Conservation (phyloP, 176 grass and related monocot species). For the Elaeis guineensis region DNA sequence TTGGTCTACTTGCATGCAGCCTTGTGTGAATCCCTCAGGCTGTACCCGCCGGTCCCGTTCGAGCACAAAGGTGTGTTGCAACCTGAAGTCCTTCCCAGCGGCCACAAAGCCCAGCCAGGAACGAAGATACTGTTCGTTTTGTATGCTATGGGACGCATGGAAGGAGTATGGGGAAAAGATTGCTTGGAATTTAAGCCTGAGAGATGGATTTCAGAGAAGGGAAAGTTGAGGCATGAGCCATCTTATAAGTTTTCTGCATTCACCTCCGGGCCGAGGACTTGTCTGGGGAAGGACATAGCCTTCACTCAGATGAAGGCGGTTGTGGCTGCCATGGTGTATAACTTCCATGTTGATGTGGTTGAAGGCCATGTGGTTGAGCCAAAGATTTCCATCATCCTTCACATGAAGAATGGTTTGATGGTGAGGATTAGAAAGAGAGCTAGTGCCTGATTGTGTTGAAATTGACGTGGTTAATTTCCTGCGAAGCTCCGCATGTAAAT, state of each 20-base stretch:
- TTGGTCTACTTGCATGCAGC: constrained; percentile 3
- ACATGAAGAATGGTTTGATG: constrained; percentile 10
- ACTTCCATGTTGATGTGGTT: constrained; percentile 3
- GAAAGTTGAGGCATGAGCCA: constrained; percentile 7
- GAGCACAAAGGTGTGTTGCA: not conserved
- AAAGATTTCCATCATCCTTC: constrained; percentile 15
- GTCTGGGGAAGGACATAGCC: constrained; percentile 17
- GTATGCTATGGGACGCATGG: constrained; percentile 9
- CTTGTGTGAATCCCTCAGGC: constrained; percentile 5
- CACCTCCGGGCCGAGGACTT: constrained; percentile 12
- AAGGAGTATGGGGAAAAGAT: constrained; percentile 6
- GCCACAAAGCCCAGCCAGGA: not conserved
- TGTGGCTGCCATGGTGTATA: constrained; percentile 9
- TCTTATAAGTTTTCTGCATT: constrained; percentile 11
- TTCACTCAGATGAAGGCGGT: constrained; percentile 15
- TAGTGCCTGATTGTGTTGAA: not conserved
- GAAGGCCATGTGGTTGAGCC: constrained; percentile 13
- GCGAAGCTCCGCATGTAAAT: too few relatives aligned
- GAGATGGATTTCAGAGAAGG: constrained; percentile 19
- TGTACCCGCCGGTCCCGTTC: constrained; percentile 2
- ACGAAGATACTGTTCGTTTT: constrained; percentile 1
- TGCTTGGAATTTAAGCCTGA: constrained; percentile 16
- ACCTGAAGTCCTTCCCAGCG: not conserved
- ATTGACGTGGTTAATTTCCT: too few relatives aligned
- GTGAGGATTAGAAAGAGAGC: constrained; percentile 7